These are phyloP conservation scores for Hyaloperonospora arabidopsidis DNA, from an alignment of 352 stramenopile genomes.

Conservation along the genomic window DNA sequence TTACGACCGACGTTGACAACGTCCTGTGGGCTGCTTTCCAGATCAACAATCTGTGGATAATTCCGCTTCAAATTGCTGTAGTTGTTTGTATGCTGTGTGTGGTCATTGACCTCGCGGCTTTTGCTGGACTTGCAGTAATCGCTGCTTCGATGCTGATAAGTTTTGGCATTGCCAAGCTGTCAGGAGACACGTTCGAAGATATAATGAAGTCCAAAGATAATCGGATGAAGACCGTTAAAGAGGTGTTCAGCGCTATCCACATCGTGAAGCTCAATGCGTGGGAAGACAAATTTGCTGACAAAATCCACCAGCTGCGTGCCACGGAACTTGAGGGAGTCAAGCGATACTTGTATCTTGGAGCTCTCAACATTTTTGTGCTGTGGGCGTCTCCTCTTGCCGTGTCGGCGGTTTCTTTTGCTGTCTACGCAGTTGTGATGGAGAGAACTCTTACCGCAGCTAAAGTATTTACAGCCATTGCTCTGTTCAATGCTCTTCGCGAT, in stretches of 20 bases:
- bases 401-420: constrained; percentile 38
- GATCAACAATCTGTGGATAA: constrained; percentile 40
- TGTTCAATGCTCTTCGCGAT: constrained; percentile 38
- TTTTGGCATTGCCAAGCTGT: constrained; percentile 41
- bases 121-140: constrained; percentile 34
- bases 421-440: constrained; percentile 35
- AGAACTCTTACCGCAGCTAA: constrained; percentile 40
- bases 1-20: constrained; percentile 82
- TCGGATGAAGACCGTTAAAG: constrained; percentile 86
- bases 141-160: constrained; percentile 28
- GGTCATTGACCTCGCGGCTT: constrained; percentile 34
- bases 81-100: constrained; percentile 34
- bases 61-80: constrained; percentile 33
- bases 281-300: constrained; percentile 74
- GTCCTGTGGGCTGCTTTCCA: constrained; percentile 29
- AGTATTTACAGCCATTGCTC: constrained; percentile 43
- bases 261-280: constrained; percentile 94
- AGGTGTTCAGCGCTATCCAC: constrained; percentile 89
- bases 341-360: constrained; percentile 34
- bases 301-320: constrained; percentile 54
- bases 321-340: constrained; percentile 80
- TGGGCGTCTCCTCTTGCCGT: constrained; percentile 40
- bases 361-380: constrained; percentile 46
- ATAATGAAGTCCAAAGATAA: constrained; percentile 84
- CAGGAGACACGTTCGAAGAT: constrained; percentile 47